These are phyloP conservation scores for Saturnispora halmiae DNA, from an alignment of 805 yeast genomes.

Conservation along the genomic window DNA sequence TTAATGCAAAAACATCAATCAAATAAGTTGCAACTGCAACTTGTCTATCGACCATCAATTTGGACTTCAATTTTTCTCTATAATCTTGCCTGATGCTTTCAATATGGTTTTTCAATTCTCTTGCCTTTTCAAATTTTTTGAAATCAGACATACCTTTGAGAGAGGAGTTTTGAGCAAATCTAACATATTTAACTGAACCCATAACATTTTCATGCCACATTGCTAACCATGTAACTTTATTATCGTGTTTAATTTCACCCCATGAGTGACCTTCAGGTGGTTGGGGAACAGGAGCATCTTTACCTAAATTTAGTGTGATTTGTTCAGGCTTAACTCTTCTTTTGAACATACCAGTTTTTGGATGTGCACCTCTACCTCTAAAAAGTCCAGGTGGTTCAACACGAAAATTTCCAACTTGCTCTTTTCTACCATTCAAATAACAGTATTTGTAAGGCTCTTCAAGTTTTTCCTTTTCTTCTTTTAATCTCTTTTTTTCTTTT, in stretches of 20 bases:
- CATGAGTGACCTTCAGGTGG: constrained; percentile 85
- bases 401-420: constrained; percentile 87
- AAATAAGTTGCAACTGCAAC: constrained; percentile 90
- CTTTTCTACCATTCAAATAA: constrained; percentile 74
- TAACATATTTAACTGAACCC: constrained; percentile 74
- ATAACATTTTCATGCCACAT: constrained; percentile 95
- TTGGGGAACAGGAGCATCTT: constrained; percentile 60
- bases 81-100: constrained; percentile 70
- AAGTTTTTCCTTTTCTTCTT: constrained; percentile 59
- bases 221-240: constrained; percentile 90
- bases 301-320: constrained; percentile 72
- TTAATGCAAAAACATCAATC: constrained; percentile 84
- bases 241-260: constrained; percentile 86
- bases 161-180: constrained; percentile 85
- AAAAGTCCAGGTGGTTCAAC: constrained; percentile 95
- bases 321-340: constrained; percentile 85
- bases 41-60: constrained; percentile 77
- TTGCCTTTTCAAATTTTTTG: constrained; percentile 89
- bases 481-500: constrained; percentile 67
- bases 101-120: constrained; percentile 68
- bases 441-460: constrained; percentile 83
- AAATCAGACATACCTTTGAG: constrained; percentile 85
- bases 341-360: constrained; percentile 87
- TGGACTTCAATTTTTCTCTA: constrained; percentile 55
- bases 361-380: constrained; percentile 96